Evolutionary conservation across 495 filamentous ascomycete genomes (phyloP), one percentile per base, ranked within the genome.

Genomic region (Cudoniella acicularis): DNA sequence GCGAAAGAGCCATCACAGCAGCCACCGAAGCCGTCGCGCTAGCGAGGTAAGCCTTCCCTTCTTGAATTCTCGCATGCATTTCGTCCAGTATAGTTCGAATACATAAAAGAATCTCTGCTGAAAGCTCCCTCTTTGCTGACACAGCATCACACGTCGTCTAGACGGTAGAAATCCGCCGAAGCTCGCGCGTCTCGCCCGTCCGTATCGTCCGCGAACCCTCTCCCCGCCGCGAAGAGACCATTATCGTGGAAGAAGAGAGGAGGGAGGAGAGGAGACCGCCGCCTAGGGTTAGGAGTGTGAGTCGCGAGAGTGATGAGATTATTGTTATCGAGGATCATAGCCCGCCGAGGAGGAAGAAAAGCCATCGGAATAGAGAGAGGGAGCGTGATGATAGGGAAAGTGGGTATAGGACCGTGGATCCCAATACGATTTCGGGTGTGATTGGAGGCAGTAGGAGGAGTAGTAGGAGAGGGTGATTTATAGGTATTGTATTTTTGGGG

Each of bases 391-490:
- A 62, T 20, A 51, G 57, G 23, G 57, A 63, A 4, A 65, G 65
- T 52, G 66, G 66, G 17, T 69, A 59, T 24, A 55, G 66, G 49
- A 64, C 63, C 9, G 64, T 69, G 10, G 66, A 69, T 62, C 64
- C 66, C 8, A 10, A 45, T 20, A 61, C 64, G 4, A 66, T 60
- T 56, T 63, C 49, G 6, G 66, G 66, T 10, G 55, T 52, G 6
- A 56, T 65, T n/a, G 61, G 64, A 8, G 64, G 64, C 81, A 68
- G 78, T 79, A 36, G 77, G 78, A 13, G 91, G 84, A 17, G 91
- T 70, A 60, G 53, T 27, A 48, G 62, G 17, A 16, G 57, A 24
- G n/a, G 20, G 20, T 40, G 25, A 51, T 55, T 4, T 40, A 52
- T 9, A 10, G 8, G 22, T 50, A 9, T 3, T 24, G 18, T 23